Percentiles rank a stretch among this genome's conserved stretches.
phyloP scores from a whole-genome alignment of 768 basidiomycete genomes.

The Lentinula raphanica region DNA sequence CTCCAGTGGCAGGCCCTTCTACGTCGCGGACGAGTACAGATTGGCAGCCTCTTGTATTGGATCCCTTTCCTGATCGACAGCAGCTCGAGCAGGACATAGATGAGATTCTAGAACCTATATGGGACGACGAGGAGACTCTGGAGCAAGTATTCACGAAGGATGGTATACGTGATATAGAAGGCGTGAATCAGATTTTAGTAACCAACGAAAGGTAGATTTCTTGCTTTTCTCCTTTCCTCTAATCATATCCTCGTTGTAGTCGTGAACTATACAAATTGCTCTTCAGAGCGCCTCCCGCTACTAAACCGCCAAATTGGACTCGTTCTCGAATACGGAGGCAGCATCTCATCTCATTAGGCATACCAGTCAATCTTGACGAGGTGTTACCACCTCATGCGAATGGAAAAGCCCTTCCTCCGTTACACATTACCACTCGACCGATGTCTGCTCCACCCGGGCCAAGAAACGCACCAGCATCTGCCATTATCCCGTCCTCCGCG shows the following conservation, averaged over 20 bases:
- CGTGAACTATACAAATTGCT: constrained; percentile 75
- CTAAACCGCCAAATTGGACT: constrained; percentile 90
- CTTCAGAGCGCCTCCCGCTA: constrained; percentile 65
- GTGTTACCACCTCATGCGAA: constrained; percentile 60
- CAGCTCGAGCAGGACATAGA: constrained; percentile 61
- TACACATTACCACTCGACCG: constrained; percentile 80
- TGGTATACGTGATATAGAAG: constrained; percentile 73
- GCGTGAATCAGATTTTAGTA: constrained; percentile 72
- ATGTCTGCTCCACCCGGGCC: constrained; percentile 73
- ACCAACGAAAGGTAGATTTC: constrained; percentile 63
- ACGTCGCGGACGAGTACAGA: constrained; percentile 20
- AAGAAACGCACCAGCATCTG: constrained; percentile 34
- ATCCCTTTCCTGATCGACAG: constrained; percentile 55
- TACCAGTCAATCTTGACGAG: constrained; percentile 94
- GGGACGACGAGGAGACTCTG: constrained; percentile 44
- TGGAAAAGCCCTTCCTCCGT: constrained; percentile 64
- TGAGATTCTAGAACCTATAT: constrained; percentile 61
- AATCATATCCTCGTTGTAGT: constrained; percentile 33
- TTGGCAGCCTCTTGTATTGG: constrained; percentile 61
- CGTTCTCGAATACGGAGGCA: constrained; percentile 87
- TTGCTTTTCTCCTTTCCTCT: constrained; percentile 3
- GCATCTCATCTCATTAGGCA: constrained; percentile 85
- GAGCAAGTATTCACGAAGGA: constrained; percentile 59
- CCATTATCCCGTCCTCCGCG: constrained; percentile 26
- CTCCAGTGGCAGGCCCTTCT: constrained; percentile 37